Conservation (phyloP, 2,329 filamentous ascomycete species). For the Fusarium denticulatum region DNA sequence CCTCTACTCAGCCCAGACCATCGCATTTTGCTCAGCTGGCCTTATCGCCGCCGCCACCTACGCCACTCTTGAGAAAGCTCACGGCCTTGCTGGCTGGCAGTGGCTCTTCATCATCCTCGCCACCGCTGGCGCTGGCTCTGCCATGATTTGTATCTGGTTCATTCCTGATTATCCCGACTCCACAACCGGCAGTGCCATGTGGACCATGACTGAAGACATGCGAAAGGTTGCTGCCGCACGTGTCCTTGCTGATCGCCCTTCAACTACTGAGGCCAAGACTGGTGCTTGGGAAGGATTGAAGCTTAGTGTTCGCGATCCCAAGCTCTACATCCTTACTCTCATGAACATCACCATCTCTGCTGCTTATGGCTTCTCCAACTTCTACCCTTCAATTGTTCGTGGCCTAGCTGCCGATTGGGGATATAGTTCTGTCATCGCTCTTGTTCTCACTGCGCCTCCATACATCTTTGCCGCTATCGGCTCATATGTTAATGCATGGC, state of each 20-base stretch:
- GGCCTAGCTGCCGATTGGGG: slow-evolving; percentile 10
- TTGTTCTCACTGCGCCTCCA: slow-evolving; percentile 3
- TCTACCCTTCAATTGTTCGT: slow-evolving; percentile 10
- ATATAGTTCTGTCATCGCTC: slow-evolving; percentile 5
- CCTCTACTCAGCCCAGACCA: slow-evolving; percentile 2
- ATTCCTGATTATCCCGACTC: slow-evolving; percentile 12
- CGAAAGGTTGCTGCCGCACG: slow-evolving; percentile 11
- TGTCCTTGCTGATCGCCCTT: slow-evolving; percentile 5
- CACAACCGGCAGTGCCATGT: neutral
- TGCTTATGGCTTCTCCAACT: slow-evolving; percentile 18
- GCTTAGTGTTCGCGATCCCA: slow-evolving; percentile 3
- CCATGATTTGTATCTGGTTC: slow-evolving; percentile 18
- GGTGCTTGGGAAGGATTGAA: slow-evolving; percentile 17
- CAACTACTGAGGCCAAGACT: slow-evolving; percentile 1
- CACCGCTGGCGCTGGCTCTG: slow-evolving; percentile 3
- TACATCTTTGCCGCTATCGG: slow-evolving; percentile 18
- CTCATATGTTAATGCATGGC: slow-evolving; percentile 14
- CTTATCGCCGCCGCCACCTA: slow-evolving; percentile 4
- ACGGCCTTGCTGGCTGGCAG: slow-evolving; percentile 16
- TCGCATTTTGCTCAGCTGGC: slow-evolving; percentile 8
- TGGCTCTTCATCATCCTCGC: slow-evolving; percentile 17
- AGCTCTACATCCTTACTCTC: slow-evolving; percentile 17
- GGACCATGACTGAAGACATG: slow-evolving; percentile 11
- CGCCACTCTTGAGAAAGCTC: neutral
- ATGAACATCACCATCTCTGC: slow-evolving; percentile 19